phyloP scores from a whole-genome alignment of 2,329 filamentous ascomycete genomes.

The Fusarium sp. region DNA sequence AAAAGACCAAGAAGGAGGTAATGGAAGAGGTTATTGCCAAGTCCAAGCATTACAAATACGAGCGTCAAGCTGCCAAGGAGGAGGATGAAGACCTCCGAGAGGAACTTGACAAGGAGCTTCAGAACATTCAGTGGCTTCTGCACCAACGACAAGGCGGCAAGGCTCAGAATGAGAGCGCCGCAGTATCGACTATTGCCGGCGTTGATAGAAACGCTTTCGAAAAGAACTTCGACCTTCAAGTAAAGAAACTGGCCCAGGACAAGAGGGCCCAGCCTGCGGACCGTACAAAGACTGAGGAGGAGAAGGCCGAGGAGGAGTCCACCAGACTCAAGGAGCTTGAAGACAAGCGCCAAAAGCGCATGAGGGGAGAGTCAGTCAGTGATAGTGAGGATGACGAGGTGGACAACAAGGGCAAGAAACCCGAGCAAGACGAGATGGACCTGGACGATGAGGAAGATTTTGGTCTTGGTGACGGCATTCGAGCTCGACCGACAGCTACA shows the following conservation, averaged over 20 bases:
- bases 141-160: conserved; percentile 64
- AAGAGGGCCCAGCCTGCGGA: conserved; percentile 87
- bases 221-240: conserved; percentile 87
- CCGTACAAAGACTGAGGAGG: conserved; percentile 92
- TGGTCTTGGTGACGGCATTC: conserved; percentile 72
- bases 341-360: conserved; percentile 84
- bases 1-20: conserved; percentile 96
- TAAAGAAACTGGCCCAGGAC: conserved; percentile 88
- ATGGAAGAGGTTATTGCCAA: conserved; percentile 99
- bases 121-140: conserved; percentile 81
- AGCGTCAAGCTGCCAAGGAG: conserved; percentile 92
- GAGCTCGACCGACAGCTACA: conserved; percentile 68
- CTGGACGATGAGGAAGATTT: conserved; percentile 68
- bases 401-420: conserved; percentile 57
- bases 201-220: conserved; percentile 80
- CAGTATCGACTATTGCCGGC: conserved; percentile 57
- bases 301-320: conserved; percentile 83
- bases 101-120: conserved; percentile 87
- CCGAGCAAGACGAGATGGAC: conserved; percentile 55
- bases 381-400: conserved; percentile 73
- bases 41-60: conserved; percentile 95
- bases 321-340: conserved; percentile 85
- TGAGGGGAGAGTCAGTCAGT: conserved; percentile 84
- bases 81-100: conserved; percentile 91
- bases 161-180: conserved; percentile 44